These are phyloP conservation scores for Pistacia atlantica DNA, from an alignment of 345 rosid species.

Conservation along the genomic window DNA sequence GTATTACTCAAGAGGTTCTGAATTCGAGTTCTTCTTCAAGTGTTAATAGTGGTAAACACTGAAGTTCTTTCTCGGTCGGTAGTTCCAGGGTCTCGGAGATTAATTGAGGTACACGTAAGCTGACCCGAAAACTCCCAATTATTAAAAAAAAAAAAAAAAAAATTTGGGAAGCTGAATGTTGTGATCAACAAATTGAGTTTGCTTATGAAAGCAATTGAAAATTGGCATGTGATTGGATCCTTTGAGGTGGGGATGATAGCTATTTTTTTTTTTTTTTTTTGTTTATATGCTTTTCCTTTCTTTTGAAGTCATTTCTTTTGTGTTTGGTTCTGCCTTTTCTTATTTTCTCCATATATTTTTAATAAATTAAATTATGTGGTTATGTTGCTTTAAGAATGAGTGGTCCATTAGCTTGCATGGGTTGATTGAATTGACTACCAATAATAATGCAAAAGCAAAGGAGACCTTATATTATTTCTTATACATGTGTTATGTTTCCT, in stretches of 20 bases:
- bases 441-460: neutral
- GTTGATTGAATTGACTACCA: constrained; percentile 3
- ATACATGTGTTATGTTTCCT: neutral
- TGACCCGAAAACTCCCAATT: no score
- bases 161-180: no score
- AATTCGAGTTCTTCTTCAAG: no score
- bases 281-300: neutral
- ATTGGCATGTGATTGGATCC: neutral
- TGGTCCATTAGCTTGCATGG: neutral
- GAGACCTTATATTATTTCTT: neutral
- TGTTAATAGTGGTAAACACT: no score
- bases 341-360: neutral
- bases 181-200: no score
- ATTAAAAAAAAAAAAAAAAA: no score
- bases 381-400: neutral
- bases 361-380: neutral
- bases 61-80: no score
- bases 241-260: neutral
- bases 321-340: neutral
- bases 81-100: no score
- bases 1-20: no score
- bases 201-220: neutral
- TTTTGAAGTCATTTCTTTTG: no score
- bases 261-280: neutral
- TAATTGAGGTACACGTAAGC: no score